Conservation (phyloP, 2,329 filamentous ascomycete genomes). For the Clonostachys rhizophaga region DNA sequence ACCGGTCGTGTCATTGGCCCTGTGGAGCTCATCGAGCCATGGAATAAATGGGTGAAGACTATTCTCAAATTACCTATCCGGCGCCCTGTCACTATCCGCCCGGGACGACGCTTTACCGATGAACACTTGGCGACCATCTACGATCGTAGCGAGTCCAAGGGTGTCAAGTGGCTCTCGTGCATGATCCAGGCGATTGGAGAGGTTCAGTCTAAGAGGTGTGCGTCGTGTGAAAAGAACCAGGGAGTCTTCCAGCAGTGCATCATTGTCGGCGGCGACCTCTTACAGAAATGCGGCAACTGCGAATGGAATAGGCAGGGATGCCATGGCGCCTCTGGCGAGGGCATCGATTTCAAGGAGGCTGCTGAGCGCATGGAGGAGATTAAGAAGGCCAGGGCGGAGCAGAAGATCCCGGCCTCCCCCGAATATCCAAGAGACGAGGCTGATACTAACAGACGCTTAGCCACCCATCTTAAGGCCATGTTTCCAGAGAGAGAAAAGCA, state of each 20-base stretch:
- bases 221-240: constrained; percentile 31
- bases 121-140: constrained; percentile 33
- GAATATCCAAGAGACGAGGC: no score
- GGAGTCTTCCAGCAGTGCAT: constrained; percentile 41
- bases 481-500: no score
- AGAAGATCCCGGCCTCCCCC: no score
- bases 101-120: constrained; percentile 31
- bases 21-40: constrained; percentile 25
- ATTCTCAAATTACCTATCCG: constrained; percentile 29
- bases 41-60: constrained; percentile 32
- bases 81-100: constrained; percentile 33
- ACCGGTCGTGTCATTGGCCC: constrained; percentile 30
- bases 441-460: no score
- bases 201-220: constrained; percentile 30
- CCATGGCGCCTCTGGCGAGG: constrained; percentile 17
- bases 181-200: constrained; percentile 46
- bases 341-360: constrained; percentile 3
- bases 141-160: constrained; percentile 32
- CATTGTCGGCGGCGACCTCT: constrained; percentile 31
- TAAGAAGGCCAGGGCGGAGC: not conserved
- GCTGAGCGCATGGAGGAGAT: not conserved
- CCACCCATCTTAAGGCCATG: no score
- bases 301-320: constrained; percentile 40
- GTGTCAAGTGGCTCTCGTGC: constrained; percentile 39
- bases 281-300: constrained; percentile 45